These are phyloP conservation scores for Phaeosphaeriaceae sp. DNA, from an alignment of 2,329 filamentous ascomycete genomes.

Conservation along the genomic window DNA sequence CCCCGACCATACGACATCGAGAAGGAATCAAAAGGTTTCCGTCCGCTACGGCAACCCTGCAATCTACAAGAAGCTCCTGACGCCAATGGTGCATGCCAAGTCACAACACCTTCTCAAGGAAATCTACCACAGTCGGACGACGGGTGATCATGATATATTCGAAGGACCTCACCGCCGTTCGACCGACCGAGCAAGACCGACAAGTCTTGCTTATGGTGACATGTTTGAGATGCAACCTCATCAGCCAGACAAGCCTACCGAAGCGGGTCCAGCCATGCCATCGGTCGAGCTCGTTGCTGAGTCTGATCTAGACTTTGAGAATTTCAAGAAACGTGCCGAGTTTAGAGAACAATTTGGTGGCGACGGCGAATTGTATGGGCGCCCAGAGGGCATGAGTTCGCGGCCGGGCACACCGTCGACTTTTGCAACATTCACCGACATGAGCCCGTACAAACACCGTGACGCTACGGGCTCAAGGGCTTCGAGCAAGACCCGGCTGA, in stretches of 20 bases:
- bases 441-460: constrained; percentile 20
- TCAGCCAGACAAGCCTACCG: constrained; percentile 59
- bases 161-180: constrained; percentile 30
- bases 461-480: constrained; percentile 19
- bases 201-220: constrained; percentile 75
- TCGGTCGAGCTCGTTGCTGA: constrained; percentile 91
- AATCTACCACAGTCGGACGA: constrained; percentile 80
- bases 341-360: constrained; percentile 87
- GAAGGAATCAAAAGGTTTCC: constrained; percentile 67
- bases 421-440: constrained; percentile 33
- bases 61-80: constrained; percentile 69
- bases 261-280: constrained; percentile 22
- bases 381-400: constrained; percentile 62
- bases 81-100: constrained; percentile 89
- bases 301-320: constrained; percentile 83
- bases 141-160: constrained; percentile 55
- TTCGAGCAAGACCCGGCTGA: constrained; percentile 31
- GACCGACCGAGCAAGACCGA: constrained; percentile 51
- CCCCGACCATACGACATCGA: constrained; percentile 36
- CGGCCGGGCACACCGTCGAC: constrained; percentile 40
- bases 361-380: constrained; percentile 64
- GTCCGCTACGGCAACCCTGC: constrained; percentile 88
- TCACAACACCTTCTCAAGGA: constrained; percentile 83
- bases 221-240: constrained; percentile 71
- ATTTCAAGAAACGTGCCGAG: constrained; percentile 87